Evolutionary conservation across 2,329 filamentous ascomycete species (phyloP).

Genomic region (Ophiostoma pallidulum): DNA sequence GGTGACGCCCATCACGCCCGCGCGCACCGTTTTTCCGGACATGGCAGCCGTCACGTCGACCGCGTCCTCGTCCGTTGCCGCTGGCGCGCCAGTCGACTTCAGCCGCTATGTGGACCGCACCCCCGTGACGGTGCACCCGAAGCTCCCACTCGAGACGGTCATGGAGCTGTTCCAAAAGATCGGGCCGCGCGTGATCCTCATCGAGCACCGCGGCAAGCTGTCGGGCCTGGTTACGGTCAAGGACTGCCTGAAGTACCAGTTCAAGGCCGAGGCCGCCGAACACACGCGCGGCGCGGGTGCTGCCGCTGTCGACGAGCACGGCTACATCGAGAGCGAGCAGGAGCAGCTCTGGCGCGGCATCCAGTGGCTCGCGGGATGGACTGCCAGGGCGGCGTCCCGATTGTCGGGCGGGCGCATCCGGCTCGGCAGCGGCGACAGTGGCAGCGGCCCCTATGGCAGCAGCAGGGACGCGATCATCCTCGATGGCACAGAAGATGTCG

Average conservation of each 20-base stretch:
- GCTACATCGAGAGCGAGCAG: constrained; percentile 52
- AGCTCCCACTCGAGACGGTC: constrained; percentile 85
- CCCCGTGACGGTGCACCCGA: constrained; percentile 82
- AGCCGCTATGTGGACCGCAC: constrained; percentile 81
- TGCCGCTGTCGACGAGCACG: constrained; percentile 40
- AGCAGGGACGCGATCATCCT: constrained; percentile 29
- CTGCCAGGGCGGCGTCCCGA: constrained; percentile 44
- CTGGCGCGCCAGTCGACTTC: constrained; percentile 67
- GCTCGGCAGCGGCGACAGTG: constrained; percentile 31
- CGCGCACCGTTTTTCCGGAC: constrained; percentile 14
- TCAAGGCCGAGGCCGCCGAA: constrained; percentile 85
- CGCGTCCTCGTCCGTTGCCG: constrained; percentile 19
- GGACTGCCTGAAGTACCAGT: constrained; percentile 94
- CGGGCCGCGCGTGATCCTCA: constrained; percentile 77
- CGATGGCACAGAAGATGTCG: constrained; percentile 42
- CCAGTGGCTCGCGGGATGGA: constrained; percentile 44
- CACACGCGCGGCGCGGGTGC: constrained; percentile 45
- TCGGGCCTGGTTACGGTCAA: constrained; percentile 88
- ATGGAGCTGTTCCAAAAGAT: constrained; percentile 99
- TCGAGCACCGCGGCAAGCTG: constrained; percentile 80
- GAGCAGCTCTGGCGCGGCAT: constrained; percentile 55
- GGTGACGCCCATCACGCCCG: constrained; percentile 28
- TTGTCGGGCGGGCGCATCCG: constrained; percentile 49
- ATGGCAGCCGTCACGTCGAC: too few species aligned
- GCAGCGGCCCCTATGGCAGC: constrained; percentile 18